Evolutionary conservation across 176 grass and related monocot species (phyloP).

Genomic region (Echinochloa phyllopogon): DNA sequence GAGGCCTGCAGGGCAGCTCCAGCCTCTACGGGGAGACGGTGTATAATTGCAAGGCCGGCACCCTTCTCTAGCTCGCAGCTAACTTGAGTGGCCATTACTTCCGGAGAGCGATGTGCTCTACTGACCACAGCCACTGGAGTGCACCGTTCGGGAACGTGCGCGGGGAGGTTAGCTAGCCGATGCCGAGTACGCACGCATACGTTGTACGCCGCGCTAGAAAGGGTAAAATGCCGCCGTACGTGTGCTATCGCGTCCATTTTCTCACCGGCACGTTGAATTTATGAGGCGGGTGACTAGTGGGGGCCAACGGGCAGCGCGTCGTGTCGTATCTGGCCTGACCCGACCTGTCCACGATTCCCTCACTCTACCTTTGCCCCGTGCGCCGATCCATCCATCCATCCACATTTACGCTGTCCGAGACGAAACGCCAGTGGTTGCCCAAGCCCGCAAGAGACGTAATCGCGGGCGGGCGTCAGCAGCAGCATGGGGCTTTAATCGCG

Average conservation of each 20-base stretch:
- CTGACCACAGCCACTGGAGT: constrained; percentile 12
- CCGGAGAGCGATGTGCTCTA: constrained; percentile 43
- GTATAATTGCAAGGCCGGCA: constrained; percentile 52
- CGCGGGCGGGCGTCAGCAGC: neutral
- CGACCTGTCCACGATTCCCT: neutral
- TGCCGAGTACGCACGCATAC: neutral
- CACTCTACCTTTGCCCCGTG: neutral
- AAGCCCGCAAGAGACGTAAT: neutral
- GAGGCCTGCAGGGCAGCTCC: neutral
- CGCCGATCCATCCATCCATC: neutral
- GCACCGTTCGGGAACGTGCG: neutral
- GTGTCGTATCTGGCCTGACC: neutral
- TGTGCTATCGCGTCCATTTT: constrained; percentile 14
- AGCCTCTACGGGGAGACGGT: constrained; percentile 30
- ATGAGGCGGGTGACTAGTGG: neutral
- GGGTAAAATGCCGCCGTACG: neutral
- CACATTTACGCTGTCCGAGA: constrained; percentile 12
- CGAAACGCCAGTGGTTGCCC: neutral
- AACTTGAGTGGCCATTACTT: constrained; percentile 76
- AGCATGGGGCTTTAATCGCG: constrained; percentile 48
- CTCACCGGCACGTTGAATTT: constrained; percentile 45
- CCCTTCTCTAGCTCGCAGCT: constrained; percentile 44
- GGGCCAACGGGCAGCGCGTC: neutral
- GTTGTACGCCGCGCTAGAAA: neutral
- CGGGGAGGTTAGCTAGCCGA: constrained; percentile 6